Conservation (phyloP, 331 rosid genomes). For the Malus hybrid region DNA sequence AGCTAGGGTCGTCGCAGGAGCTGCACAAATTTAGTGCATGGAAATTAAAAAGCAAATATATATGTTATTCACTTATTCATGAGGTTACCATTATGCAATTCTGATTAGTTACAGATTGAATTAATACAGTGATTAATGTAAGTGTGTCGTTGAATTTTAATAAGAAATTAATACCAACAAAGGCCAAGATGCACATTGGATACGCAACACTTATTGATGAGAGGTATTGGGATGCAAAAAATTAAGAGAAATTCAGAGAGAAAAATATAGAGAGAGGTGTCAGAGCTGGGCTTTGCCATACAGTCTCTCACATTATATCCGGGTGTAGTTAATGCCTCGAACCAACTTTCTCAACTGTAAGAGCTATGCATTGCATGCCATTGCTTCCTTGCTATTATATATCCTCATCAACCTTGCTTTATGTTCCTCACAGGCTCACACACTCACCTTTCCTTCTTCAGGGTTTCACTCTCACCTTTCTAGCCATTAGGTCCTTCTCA, state of each 20-base stretch:
- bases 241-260: too few relatives aligned
- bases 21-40: neutral
- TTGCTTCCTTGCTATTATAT: slow-evolving; percentile 21
- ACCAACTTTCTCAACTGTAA: slow-evolving; percentile 44
- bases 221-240: neutral
- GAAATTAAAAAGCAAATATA: too few relatives aligned
- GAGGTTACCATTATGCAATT: neutral
- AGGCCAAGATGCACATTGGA: neutral
- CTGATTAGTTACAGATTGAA: neutral
- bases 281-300: slow-evolving; percentile 11
- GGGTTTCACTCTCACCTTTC: neutral
- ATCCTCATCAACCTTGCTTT: slow-evolving; percentile 8
- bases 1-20: neutral
- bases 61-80: too few relatives aligned
- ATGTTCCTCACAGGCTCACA: neutral
- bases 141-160: neutral
- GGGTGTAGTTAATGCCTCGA: slow-evolving; percentile 70
- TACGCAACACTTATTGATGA: neutral
- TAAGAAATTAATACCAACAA: neutral
- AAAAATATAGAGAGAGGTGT: neutral
- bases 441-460: neutral
- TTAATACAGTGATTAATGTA: neutral
- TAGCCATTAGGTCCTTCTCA: neutral
- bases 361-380: slow-evolving; percentile 11
- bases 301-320: slow-evolving; percentile 40